Evolutionary conservation across 1,139 yeast species (phyloP), one percentile per base, ranked within the genome.

Genomic region (Sugiyamaella japonica): DNA sequence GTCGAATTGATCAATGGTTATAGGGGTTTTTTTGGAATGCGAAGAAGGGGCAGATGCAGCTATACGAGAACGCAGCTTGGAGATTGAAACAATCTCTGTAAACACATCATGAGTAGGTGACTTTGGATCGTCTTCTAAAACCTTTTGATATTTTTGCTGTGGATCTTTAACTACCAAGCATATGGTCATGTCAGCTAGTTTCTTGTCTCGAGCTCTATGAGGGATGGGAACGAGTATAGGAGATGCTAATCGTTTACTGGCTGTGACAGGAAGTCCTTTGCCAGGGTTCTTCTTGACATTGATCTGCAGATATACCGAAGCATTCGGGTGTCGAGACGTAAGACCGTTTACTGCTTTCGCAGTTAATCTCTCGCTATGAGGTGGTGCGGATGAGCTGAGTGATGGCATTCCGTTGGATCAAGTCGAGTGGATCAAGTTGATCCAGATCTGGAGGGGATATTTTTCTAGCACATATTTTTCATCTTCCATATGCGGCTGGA

Each of bases 131-230:
- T 56, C 62, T 40, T 59, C 63, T 7, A 66, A 56, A 2, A 53
- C 56, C 7, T 58, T 56, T 9, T 56, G 56, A 15, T 57, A 64
- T 37, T 55, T 54, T 47, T 55, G 57, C 50, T 60, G 64, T 2
- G 68, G 66, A 34, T 65, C 67, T 43, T 59, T 62, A 36, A 65
- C 67, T 3, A 66, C 56, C 4, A 66, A 48, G 46, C 67, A 61
- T 25, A 65, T 62, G 8, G 59, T 53, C 42, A 59, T 56, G 17
- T 60, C 62, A 2, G 59, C 38, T 7, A 61, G 53, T 34, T 53
- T 56, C 36, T 59, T 57, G 16, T 59, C 57, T 28, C 56, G 29
- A 8, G 63, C 50, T 40, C 61, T 39, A 48, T 64, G 62, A 8
- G 67, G 66, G 7, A 66, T 52, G 4, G 63, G 60, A 16, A 65